Evolutionary conservation across 768 basidiomycete genomes (phyloP).

Genomic region (Lyophyllum semitale): DNA sequence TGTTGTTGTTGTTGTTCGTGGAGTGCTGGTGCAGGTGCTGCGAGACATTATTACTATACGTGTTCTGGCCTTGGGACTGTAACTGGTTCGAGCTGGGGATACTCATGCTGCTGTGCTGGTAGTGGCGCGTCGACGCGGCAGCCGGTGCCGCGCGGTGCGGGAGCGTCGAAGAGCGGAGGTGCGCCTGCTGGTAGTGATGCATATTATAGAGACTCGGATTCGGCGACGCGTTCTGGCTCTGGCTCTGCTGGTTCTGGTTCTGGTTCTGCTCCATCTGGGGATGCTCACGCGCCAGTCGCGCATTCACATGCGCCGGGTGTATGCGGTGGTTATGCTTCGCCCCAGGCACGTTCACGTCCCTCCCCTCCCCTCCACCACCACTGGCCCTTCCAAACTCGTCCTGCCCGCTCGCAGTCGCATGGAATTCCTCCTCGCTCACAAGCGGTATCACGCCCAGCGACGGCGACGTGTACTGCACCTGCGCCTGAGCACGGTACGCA

Average conservation of each 20-base stretch:
- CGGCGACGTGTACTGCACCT: conserved; percentile 24
- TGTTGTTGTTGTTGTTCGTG: background rate
- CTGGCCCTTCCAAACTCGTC: background rate
- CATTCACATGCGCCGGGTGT: conserved; percentile 15
- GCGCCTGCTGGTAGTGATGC: conserved; percentile 33
- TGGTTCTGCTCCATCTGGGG: background rate
- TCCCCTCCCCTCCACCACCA: background rate
- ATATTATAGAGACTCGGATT: background rate
- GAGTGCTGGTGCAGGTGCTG: background rate
- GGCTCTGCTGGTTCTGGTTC: conserved; percentile 6
- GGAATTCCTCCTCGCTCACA: conserved; percentile 41
- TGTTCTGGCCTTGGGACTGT: conserved; percentile 13
- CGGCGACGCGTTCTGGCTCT: conserved; percentile 8
- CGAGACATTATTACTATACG: background rate
- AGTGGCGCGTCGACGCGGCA: conserved; percentile 38
- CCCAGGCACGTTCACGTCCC: background rate
- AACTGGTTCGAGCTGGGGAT: conserved; percentile 23
- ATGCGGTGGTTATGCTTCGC: conserved; percentile 10
- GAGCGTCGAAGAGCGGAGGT: conserved; percentile 47
- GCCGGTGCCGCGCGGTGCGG: conserved; percentile 38
- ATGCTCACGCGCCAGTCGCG: conserved; percentile 7
- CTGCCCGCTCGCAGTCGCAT: conserved; percentile 18
- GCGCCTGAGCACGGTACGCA: conserved; percentile 41
- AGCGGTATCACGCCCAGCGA: conserved; percentile 18
- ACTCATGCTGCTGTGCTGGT: conserved; percentile 52